A percentile compares a stretch with the other conserved stretches of the same genome.
phyloP scores from a whole-genome alignment of 352 stramenopile genomes.

The Globisporangium iwayamae region DNA sequence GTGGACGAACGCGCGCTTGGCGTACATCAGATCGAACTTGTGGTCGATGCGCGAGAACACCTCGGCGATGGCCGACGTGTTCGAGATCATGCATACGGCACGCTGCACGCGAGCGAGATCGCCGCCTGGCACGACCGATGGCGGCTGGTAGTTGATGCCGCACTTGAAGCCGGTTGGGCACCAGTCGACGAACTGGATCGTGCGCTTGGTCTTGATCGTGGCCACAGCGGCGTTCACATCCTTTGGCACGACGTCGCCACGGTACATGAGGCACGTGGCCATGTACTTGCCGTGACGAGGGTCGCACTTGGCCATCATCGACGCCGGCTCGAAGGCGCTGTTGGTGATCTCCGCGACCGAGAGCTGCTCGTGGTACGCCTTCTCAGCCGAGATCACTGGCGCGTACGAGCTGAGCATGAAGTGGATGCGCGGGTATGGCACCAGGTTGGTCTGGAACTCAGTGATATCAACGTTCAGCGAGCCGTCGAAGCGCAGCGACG shows the following conservation, averaged over 20 bases:
- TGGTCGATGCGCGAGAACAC: constrained; percentile 98
- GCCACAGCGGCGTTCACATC: constrained; percentile 97
- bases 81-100: constrained; percentile 99
- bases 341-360: constrained; percentile 99
- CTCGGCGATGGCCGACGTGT: constrained; percentile 98
- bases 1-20: constrained; percentile 99
- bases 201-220: constrained; percentile 99
- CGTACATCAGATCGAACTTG: constrained; percentile 99
- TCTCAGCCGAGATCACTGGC: constrained; percentile 97
- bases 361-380: constrained; percentile 97
- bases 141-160: constrained; percentile 98
- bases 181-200: constrained; percentile 99
- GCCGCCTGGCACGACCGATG: constrained; percentile 94
- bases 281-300: constrained; percentile 99
- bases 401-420: constrained; percentile 99
- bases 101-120: constrained; percentile 97
- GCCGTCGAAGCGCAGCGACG: constrained; percentile 97
- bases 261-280: constrained; percentile 98
- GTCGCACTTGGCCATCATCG: constrained; percentile 99
- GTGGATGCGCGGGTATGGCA: constrained; percentile 98
- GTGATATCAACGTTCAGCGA: constrained; percentile 98
- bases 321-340: constrained; percentile 95
- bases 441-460: constrained; percentile 99
- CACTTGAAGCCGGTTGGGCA: constrained; percentile 99
- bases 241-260: constrained; percentile 94